Conservation (phyloP, 1,139 yeast genomes). For the Kurtzmaniella quercitrusa region DNA sequence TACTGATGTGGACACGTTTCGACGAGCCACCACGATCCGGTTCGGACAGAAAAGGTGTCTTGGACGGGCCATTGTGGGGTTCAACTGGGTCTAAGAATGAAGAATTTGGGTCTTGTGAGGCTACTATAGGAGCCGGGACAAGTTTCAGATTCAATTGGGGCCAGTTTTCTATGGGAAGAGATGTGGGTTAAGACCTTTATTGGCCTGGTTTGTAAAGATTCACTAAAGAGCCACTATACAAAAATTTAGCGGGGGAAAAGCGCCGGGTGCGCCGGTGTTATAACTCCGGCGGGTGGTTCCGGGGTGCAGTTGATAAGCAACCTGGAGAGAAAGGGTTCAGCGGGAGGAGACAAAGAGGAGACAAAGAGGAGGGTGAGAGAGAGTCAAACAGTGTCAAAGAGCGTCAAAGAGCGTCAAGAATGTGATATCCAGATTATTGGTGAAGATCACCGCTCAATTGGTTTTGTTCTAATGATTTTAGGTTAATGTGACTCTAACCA, state of each 20-base stretch:
- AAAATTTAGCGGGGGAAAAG: not conserved
- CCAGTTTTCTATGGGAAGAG: not conserved
- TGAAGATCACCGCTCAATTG: no score
- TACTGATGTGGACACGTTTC: conserved; percentile 18
- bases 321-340: no score
- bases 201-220: not conserved
- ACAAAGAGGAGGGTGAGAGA: no score
- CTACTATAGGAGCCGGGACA: no score
- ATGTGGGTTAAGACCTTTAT: not conserved
- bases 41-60: not conserved
- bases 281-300: not conserved
- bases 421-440: no score
- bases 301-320: not conserved
- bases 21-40: not conserved
- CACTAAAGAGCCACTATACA: no score
- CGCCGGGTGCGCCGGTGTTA: not conserved
- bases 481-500: no score
- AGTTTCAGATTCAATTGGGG: no score
- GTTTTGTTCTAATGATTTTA: no score
- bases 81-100: not conserved
- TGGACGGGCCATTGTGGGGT: not conserved
- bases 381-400: no score
- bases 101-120: not conserved
- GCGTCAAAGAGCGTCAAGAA: no score
- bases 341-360: no score